phyloP scores from a whole-genome alignment of 192 early-diverging fungal species.

The Coemansia sp. region DNA sequence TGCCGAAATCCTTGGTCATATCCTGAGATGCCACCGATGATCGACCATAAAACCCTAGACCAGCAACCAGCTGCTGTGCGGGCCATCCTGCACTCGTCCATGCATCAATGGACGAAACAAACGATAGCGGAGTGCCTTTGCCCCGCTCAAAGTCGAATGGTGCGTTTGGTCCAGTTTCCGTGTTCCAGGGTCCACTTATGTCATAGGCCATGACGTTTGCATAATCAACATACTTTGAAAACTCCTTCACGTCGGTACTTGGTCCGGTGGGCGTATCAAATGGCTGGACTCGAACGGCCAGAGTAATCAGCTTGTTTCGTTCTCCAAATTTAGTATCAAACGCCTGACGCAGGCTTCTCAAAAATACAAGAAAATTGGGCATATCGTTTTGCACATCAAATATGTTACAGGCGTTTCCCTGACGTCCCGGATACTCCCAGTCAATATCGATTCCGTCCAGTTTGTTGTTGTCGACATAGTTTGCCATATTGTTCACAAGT shows the following conservation, averaged over 20 bases:
- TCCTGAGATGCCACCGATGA: slow-evolving; percentile 39
- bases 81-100: slow-evolving; percentile 61
- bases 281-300: slow-evolving; percentile 61
- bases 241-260: slow-evolving; percentile 53
- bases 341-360: slow-evolving; percentile 54
- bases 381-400: slow-evolving; percentile 58
- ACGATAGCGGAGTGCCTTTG: slow-evolving; percentile 41
- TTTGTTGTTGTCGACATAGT: slow-evolving; percentile 38
- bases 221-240: slow-evolving; percentile 59
- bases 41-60: slow-evolving; percentile 63
- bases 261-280: slow-evolving; percentile 53
- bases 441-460: slow-evolving; percentile 71
- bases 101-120: slow-evolving; percentile 48
- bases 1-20: slow-evolving; percentile 48
- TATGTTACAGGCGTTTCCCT: slow-evolving; percentile 37
- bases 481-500: slow-evolving; percentile 47
- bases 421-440: slow-evolving; percentile 67
- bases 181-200: slow-evolving; percentile 57
- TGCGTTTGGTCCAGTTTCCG: slow-evolving; percentile 60
- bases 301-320: slow-evolving; percentile 56
- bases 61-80: slow-evolving; percentile 56
- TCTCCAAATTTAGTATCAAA: slow-evolving; percentile 24
- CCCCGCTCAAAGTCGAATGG: slow-evolving; percentile 50
- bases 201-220: slow-evolving; percentile 73
- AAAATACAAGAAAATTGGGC: slow-evolving; percentile 59